Evolutionary conservation across 352 stramenopile genomes (phyloP).

Genomic region (Proteromonas lacertae): DNA sequence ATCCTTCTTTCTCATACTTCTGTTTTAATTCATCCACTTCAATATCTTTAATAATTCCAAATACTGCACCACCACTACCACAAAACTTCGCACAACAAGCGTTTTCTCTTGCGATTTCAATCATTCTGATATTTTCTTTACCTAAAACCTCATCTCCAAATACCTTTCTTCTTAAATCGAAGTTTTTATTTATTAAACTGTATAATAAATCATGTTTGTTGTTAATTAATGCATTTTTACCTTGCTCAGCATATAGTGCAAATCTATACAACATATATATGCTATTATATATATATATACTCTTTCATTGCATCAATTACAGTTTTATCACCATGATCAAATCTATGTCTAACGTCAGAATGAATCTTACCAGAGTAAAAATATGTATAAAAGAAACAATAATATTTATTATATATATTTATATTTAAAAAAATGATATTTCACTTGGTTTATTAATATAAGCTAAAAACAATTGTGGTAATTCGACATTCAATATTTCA

Average conservation of each 20-base stretch:
- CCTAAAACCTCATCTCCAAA: slow-evolving; percentile 13
- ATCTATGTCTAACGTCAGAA: slow-evolving; percentile 13
- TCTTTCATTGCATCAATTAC: slow-evolving; percentile 8
- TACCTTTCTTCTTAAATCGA: slow-evolving; percentile 8
- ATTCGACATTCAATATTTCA: not conserved
- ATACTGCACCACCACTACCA: not conserved
- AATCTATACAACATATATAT: too few relatives aligned
- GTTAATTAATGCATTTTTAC: slow-evolving; percentile 2
- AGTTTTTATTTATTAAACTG: slow-evolving; percentile 13
- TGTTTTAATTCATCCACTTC: too few relatives aligned
- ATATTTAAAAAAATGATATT: not conserved
- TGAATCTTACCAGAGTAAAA: slow-evolving; percentile 14
- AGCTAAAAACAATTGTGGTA: not conserved
- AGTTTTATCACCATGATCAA: slow-evolving; percentile 5
- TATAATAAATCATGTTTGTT: slow-evolving; percentile 1
- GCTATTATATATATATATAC: slow-evolving; percentile 5
- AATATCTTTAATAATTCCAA: not conserved
- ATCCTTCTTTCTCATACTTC: too few relatives aligned
- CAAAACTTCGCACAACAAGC: not conserved
- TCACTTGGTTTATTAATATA: not conserved
- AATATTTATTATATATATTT: slow-evolving; percentile 7
- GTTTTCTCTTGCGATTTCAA: slow-evolving; percentile 3
- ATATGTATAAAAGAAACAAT: slow-evolving; percentile 7
- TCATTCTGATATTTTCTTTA: slow-evolving; percentile 9
- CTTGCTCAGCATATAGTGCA: slow-evolving; percentile 3